These are phyloP conservation scores for Lipomyces mesembrius DNA, from an alignment of 805 yeast species.

Conservation along the genomic window DNA sequence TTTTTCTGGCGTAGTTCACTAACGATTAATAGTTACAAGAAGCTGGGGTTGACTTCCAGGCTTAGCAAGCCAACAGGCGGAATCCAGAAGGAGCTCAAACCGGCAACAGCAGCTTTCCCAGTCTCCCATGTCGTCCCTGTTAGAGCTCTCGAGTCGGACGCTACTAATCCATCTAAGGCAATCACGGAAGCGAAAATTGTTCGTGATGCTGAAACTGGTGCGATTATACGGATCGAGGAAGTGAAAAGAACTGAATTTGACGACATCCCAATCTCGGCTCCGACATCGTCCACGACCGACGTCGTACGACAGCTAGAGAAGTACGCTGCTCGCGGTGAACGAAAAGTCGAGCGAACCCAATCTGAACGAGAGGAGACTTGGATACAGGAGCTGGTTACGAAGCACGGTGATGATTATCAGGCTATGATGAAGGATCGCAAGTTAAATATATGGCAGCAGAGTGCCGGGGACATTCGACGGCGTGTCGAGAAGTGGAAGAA, in stretches of 20 bases:
- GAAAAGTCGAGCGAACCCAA: constrained; percentile 57
- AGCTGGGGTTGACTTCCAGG: constrained; percentile 72
- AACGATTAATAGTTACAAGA: constrained; percentile 55
- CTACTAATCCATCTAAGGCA: not conserved
- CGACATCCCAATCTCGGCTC: constrained; percentile 40
- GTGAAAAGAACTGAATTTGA: constrained; percentile 48
- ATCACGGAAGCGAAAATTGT: constrained; percentile 43
- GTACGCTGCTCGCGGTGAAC: constrained; percentile 52
- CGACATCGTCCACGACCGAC: constrained; percentile 48
- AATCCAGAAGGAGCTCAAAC: constrained; percentile 56
- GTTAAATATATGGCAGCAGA: constrained; percentile 58
- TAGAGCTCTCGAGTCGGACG: not conserved
- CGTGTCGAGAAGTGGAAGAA: constrained; percentile 59
- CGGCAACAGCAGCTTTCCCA: not conserved
- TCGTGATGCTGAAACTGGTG: constrained; percentile 4
- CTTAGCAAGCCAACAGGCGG: constrained; percentile 81
- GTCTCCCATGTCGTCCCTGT: not conserved
- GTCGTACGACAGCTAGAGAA: constrained; percentile 74
- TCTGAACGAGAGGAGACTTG: constrained; percentile 78
- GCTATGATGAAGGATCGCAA: constrained; percentile 86
- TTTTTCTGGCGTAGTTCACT: not conserved
- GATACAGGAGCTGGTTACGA: constrained; percentile 64
- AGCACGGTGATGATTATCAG: constrained; percentile 85
- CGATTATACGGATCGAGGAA: constrained; percentile 7
- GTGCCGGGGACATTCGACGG: constrained; percentile 79